Base-by-base conservation (phyloP, 192 early-diverging fungal genomes). In the Gaertneriomyces semiglobifer region DNA sequence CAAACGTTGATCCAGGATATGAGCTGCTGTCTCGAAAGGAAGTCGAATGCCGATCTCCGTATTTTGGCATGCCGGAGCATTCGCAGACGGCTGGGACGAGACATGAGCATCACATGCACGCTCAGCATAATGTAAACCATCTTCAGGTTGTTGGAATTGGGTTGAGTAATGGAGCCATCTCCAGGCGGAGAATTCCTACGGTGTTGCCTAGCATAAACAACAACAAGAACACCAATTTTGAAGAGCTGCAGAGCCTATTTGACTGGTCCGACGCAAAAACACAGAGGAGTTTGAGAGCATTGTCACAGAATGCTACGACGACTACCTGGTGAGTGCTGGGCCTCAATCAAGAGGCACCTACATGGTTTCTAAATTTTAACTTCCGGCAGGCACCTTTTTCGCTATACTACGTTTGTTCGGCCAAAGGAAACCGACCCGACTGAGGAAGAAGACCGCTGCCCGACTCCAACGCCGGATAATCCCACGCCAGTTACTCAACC, bases 391-490 rank as follows among this genome's bases (percentile, higher is more conserved):
- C 47, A 50, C 6, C 18, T 68, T n/a, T 68, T 68, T 59, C 58
- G 66, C n/a, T 68, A 68, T 53, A 53, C 33, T 10, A 50, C 58
- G 40, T 39, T 6, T 52, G 46, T 39, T 39, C 6, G 50, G 50
- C 57, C 6, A 18, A 44, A 43, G 41, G 65, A 18, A 20, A 47
- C 16, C 6, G n/a, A 5, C 16, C 14, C 16, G 50, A 11, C 16
- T 1, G 68, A 55, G 18, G 60, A 70, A 41, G 68, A 70, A 53
- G 68, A 70, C 40, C 59, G 68, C 2, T 62, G 68, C 40, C 60
- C 68, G 6, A 70, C 68, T 9, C 68, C 68, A 12, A 70, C 68
- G 7, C 68, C 68, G 39, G 68, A 63, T 9, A 61, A 70, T 33
- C 68, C 68, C 33, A 25, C 53, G 20, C 68, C 60, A 6, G 25